Evolutionary conservation across 2,329 filamentous ascomycete genomes (phyloP), one percentile per base, ranked within the genome.

Genomic region (Neofusicoccum kwambonambiense): DNA sequence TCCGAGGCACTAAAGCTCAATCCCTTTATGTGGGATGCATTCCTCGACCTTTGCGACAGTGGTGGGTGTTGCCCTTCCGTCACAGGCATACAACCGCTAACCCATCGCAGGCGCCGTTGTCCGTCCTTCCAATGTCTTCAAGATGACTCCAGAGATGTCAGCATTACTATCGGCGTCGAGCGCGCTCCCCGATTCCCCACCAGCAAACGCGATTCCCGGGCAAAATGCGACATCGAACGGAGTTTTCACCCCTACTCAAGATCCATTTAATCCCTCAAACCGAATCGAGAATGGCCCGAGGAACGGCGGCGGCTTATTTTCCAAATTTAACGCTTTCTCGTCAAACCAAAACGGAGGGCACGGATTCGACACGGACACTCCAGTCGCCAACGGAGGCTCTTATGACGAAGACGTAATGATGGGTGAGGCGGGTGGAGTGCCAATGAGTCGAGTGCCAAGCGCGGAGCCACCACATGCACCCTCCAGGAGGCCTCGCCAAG

Each of bases 11-110:
- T 99, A 71, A 96, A 93, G 78, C 77, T 89, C 63, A 99, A 98
- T 73, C 93, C 95, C 1, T 94, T 98, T 77, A 95, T 97, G 86
- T 99, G 95, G 95, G 95, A 99, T 81, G 93, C 94, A 0, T 98
- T 98, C 72, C 88, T 89, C 22, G 90, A 87, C 15, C 84, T 99
- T 7, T 97, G 93, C 75, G 93, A 97, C 73, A 91, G 86, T 49
- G 87, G 86, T 80, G 76, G 42, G 42, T 15, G 7, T n/a, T n/a
- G 12, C 11, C 17, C 4, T 15, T 35, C 22, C 17, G 4, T 22
- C 22, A 3, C 17, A 15, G 56, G 42, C n/a, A 13, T 22, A 34
- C 17, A 51, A 12, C 41, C 64, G n/a, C 44, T 70, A 50, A 66
- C 34, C 64, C 64, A 56, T 67, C 65, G 7, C 87, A 88, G 91